Base-by-base conservation (phyloP, 1,284 basidiomycete species). In the Cryptococcus sp. region DNA sequence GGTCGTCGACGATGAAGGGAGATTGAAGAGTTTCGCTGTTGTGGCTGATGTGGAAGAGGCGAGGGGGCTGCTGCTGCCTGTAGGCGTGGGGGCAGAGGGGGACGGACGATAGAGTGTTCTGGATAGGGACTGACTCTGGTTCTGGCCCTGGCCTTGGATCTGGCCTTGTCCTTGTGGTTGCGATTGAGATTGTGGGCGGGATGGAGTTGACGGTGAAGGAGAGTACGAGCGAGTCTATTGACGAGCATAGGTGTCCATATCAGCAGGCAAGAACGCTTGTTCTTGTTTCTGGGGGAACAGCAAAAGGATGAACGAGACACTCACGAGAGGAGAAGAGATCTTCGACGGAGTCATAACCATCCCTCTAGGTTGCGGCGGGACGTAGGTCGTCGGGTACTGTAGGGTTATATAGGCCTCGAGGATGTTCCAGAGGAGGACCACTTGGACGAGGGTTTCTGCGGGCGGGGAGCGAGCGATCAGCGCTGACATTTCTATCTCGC, bases 311-410 rank as follows among this genome's bases (percentile, higher is more conserved):
- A 16, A 38, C 3, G 17, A 27, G 19, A 25, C 16, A 68, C 75
- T 56, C 54, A 75, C 75, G 35, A 77, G 48, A 3, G 75, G 74
- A 22, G 74, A 75, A 39, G 73, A 74, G 45, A 65, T 50, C 40
- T 61, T 64, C 0, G 61, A 47, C 17, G 68, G 65, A 0, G 65
- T 67, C 49, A 71, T 50, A 17, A 56, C 53, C 46, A 59, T 56
- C 25, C 59, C 61, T 44, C 58, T 62, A 19, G 55, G 57, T 7
- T 65, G 22, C 2, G 68, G 62, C 20, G 62, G 61, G 7, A 54
- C 45, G 23, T 60, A 51, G 19, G 61, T 55, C 3, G 65, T 47
- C 22, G 70, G 71, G 47, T 66, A 67, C 31, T 70, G 57, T n/a
- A 75, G 53, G 23, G 64, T 67, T 40, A 69, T 65, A 8, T 53